A percentile compares a stretch with the other conserved stretches of the same genome.
phyloP scores from a whole-genome alignment of 2,329 filamentous ascomycete genomes.

The Monosporascus ibericus region DNA sequence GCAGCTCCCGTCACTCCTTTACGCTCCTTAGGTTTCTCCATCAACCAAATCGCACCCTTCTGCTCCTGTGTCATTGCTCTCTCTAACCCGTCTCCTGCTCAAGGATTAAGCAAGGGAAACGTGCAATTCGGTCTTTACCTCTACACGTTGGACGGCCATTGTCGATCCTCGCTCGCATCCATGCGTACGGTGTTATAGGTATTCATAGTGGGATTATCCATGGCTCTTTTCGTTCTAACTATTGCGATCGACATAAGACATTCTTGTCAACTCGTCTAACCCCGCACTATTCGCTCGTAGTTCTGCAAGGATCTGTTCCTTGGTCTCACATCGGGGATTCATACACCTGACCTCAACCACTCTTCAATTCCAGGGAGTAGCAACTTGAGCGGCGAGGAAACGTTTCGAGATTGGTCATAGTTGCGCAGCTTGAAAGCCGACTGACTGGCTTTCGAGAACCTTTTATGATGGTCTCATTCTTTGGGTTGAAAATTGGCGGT shows the following conservation, averaged over 20 bases:
- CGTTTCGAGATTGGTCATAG: constrained; percentile 5
- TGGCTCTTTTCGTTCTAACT: constrained; percentile 6
- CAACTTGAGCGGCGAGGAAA: background rate
- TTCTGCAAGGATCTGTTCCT: constrained; percentile 8
- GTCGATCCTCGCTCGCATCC: background rate
- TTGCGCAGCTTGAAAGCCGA: constrained; percentile 5
- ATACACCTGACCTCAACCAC: background rate
- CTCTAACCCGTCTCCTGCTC: background rate
- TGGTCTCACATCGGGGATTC: background rate
- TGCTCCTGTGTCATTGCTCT: background rate
- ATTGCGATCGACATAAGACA: constrained; percentile 20
- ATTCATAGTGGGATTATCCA: background rate
- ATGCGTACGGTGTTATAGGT: constrained; percentile 5
- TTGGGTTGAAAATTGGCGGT: constrained; percentile 49
- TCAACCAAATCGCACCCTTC: background rate
- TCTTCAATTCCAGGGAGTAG: background rate
- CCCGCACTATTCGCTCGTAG: constrained; percentile 13
- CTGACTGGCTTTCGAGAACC: background rate
- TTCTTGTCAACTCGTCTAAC: constrained; percentile 13
- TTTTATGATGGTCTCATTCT: constrained; percentile 50
- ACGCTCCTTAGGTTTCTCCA: background rate
- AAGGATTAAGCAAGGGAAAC: background rate
- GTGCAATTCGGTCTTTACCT: background rate
- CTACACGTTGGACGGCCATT: too few relatives aligned
- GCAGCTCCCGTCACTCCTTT: background rate